Evolutionary conservation across 176 grass and related monocot species (phyloP).

Genomic region (Elymus sibiricus): DNA sequence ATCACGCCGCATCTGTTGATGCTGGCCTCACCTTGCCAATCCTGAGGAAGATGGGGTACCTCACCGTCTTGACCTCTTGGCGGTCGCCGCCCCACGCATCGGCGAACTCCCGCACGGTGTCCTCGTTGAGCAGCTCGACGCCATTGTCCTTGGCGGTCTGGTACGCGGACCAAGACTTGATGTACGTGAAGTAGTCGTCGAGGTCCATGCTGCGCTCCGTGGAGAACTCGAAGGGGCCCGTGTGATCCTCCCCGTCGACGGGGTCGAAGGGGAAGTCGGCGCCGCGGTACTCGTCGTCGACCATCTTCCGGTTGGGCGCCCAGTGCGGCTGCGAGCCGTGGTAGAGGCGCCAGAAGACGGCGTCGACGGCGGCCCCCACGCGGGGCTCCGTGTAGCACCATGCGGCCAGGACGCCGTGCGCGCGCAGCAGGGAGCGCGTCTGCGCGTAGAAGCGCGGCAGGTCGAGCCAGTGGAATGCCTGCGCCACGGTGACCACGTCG

Average conservation of each 20-base stretch:
- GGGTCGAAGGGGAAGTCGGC: slow-evolving; percentile 72
- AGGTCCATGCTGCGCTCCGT: slow-evolving; percentile 54
- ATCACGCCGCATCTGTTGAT: not conserved
- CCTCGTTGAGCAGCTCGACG: slow-evolving; percentile 60
- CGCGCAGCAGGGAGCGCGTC: slow-evolving; percentile 43
- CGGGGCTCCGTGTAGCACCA: slow-evolving; percentile 87
- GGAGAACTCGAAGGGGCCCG: slow-evolving; percentile 73
- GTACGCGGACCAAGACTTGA: slow-evolving; percentile 91
- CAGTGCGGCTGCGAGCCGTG: slow-evolving; percentile 43
- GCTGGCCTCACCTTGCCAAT: slow-evolving; percentile 52
- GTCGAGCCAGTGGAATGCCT: slow-evolving; percentile 91
- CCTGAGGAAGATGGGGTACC: slow-evolving; percentile 76
- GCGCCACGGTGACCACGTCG: slow-evolving; percentile 78
- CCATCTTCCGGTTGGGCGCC: slow-evolving; percentile 54
- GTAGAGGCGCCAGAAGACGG: slow-evolving; percentile 62
- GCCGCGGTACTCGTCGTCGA: slow-evolving; percentile 68
- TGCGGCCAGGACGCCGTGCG: slow-evolving; percentile 60
- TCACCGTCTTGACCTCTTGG: slow-evolving; percentile 45
- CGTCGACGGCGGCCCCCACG: slow-evolving; percentile 58
- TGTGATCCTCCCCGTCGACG: slow-evolving; percentile 45
- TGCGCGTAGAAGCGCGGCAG: slow-evolving; percentile 68
- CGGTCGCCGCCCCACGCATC: slow-evolving; percentile 53
- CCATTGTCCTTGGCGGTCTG: slow-evolving; percentile 75
- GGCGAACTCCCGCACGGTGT: slow-evolving; percentile 33
- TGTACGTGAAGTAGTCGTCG: slow-evolving; percentile 54